Evolutionary conservation across 208 protist genomes (phyloP), one percentile per base, ranked within the genome.

Genomic region (Angomonas ambiguus): DNA sequence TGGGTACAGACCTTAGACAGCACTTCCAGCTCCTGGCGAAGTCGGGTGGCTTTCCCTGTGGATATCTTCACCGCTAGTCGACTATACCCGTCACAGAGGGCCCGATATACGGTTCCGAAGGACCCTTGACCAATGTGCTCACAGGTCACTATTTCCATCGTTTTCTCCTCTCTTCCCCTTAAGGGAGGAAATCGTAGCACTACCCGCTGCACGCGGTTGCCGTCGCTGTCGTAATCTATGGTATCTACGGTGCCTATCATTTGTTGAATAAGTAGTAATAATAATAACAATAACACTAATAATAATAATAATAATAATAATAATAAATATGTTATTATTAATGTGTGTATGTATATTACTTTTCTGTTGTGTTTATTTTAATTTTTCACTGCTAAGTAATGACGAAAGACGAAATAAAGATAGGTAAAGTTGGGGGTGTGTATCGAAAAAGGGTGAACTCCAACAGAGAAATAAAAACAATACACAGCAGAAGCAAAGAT

Each of bases 91-190:
- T 81, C 76, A 62, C 79, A 79, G 22, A 79, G 55, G 10, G 87
- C 91, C 64, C 87, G 81, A 69, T 96, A 96, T 31, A 96, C 91
- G 10, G 85, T 92, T 62, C 91, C 87, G 62, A 93, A 96, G 22
- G 87, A 92, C 41, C 91, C 91, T 60, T 94, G 83, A 2, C 91
- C 91, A 58, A 96, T 90, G 32, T 77, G 82, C 74, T 96, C 91
- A 62, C 75, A 85, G 38, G 80, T 80, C 10, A 49, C 49, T 31
- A 96, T 76, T 10, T 83, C 78, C 60, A 81, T 74, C 31, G 81
- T 18, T 1, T 69, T 59, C 30, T 78, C 75, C 16, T 51, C 27
- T 10, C 71, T 79, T 13, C 51, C 62, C 38, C 85, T 80, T 28
- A 64, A 31, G 10, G 67, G 62, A 24, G 90, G 90, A 27, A 96